Conservation (phyloP, 495 filamentous ascomycete genomes). For the Glutinoglossum americanum region DNA sequence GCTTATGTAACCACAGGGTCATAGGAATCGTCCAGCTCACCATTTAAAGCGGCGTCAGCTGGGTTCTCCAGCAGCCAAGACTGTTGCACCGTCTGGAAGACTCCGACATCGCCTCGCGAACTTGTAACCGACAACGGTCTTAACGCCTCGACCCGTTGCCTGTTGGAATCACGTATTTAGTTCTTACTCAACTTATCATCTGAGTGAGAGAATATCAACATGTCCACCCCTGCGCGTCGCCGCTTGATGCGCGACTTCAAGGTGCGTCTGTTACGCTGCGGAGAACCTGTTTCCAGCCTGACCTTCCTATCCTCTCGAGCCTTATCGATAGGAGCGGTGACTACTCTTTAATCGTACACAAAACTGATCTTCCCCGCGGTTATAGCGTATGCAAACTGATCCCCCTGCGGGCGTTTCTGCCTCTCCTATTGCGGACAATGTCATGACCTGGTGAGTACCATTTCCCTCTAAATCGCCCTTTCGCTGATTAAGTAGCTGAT, state of each 20-base stretch:
- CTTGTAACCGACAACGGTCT: background rate
- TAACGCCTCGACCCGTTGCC: background rate
- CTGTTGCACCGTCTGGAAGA: too few species aligned
- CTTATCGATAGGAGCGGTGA: background rate
- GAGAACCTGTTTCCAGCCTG: slow-evolving; percentile 2
- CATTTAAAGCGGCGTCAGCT: too few species aligned
- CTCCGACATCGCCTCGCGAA: background rate
- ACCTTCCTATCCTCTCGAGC: background rate
- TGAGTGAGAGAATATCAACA: slow-evolving; percentile 15
- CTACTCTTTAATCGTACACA: background rate
- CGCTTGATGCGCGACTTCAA: slow-evolving; percentile 98
- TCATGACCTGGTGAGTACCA: slow-evolving; percentile 79
- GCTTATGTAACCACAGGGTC: too few species aligned
- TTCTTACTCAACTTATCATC: background rate
- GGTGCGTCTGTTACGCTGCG: slow-evolving; percentile 26
- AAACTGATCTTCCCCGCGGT: slow-evolving; percentile 1
- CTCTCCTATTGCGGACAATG: slow-evolving; percentile 91
- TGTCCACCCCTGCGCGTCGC: slow-evolving; percentile 87
- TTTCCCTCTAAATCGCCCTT: background rate
- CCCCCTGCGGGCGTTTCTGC: slow-evolving; percentile 93
- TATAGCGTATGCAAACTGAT: slow-evolving; percentile 95
- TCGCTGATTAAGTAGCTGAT: background rate
- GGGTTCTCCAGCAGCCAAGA: too few species aligned
- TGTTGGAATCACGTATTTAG: background rate
- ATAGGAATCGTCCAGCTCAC: too few species aligned